These are phyloP conservation scores for Tetrapisispora nanseiensis DNA, from an alignment of 805 yeast species.

Conservation along the genomic window DNA sequence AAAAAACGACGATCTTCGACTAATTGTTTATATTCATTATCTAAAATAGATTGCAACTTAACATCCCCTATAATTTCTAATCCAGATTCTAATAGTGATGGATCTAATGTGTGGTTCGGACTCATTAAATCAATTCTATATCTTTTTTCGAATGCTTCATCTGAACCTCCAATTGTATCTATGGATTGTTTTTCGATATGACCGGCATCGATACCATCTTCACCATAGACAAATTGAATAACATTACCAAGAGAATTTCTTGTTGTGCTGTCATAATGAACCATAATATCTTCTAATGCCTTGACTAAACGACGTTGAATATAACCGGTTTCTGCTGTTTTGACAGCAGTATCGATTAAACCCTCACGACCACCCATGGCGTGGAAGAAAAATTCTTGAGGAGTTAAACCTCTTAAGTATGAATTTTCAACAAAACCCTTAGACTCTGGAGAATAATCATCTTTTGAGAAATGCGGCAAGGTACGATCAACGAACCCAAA, in stretches of 20 bases:
- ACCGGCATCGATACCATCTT: conserved; percentile 97
- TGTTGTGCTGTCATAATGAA: conserved; percentile 95
- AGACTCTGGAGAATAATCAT: conserved; percentile 97
- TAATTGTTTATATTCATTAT: conserved; percentile 76
- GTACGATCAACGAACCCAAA: conserved; percentile 95
- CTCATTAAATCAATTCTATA: conserved; percentile 83
- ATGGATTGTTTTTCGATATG: conserved; percentile 94
- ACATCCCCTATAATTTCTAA: conserved; percentile 85
- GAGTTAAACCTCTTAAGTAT: conserved; percentile 91
- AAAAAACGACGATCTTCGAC: conserved; percentile 66
- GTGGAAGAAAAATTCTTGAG: conserved; percentile 98
- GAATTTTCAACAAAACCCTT: conserved; percentile 97
- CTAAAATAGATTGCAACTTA: conserved; percentile 68
- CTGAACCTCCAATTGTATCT: conserved; percentile 92
- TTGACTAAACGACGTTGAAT: conserved; percentile 96
- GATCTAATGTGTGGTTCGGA: conserved; percentile 49
- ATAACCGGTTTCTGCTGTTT: conserved; percentile 98
- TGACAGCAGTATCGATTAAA: conserved; percentile 97
- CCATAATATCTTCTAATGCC: conserved; percentile 95
- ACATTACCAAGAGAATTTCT: conserved; percentile 95
- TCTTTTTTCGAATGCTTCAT: conserved; percentile 67
- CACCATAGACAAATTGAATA: conserved; percentile 95
- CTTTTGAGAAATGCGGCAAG: conserved; percentile 95
- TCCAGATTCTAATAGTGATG: conserved; percentile 77
- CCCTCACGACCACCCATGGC: conserved; percentile 99